Conservation (phyloP, 2,329 filamentous ascomycete species). For the Xylariaceae sp. region DNA sequence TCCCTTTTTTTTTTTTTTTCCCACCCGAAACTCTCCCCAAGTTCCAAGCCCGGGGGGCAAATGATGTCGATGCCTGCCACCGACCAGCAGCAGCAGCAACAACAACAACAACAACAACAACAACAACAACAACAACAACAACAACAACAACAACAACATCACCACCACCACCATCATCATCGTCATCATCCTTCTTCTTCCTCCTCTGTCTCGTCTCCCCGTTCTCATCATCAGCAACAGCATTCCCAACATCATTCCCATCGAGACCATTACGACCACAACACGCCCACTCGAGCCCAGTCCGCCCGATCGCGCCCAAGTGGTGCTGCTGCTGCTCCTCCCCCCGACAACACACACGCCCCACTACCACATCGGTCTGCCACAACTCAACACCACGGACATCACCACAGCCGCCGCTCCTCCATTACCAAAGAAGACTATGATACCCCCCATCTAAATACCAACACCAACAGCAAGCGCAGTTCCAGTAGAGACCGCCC, state of each 20-base stretch:
- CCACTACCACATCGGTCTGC: constrained; percentile 25
- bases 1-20: neutral
- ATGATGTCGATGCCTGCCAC: constrained; percentile 32
- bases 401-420: constrained; percentile 36
- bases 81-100: constrained; percentile 12
- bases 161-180: constrained; percentile 16
- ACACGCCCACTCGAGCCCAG: constrained; percentile 31
- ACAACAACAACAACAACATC: no score
- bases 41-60: constrained; percentile 12
- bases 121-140: no score
- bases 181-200: constrained; percentile 22
- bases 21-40: neutral
- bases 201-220: constrained; percentile 17
- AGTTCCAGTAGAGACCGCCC: constrained; percentile 61
- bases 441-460: constrained; percentile 66
- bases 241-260: constrained; percentile 25
- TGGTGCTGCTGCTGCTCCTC: constrained; percentile 15
- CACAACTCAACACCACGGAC: constrained; percentile 31
- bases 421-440: constrained; percentile 61
- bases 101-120: constrained; percentile 11
- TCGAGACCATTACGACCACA: constrained; percentile 9
- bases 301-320: constrained; percentile 36
- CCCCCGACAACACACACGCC: constrained; percentile 18
- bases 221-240: constrained; percentile 28
- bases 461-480: constrained; percentile 60